These are phyloP conservation scores for Dendrostoma leiphaemia DNA, from an alignment of 2,329 filamentous ascomycete genomes.

Conservation along the genomic window DNA sequence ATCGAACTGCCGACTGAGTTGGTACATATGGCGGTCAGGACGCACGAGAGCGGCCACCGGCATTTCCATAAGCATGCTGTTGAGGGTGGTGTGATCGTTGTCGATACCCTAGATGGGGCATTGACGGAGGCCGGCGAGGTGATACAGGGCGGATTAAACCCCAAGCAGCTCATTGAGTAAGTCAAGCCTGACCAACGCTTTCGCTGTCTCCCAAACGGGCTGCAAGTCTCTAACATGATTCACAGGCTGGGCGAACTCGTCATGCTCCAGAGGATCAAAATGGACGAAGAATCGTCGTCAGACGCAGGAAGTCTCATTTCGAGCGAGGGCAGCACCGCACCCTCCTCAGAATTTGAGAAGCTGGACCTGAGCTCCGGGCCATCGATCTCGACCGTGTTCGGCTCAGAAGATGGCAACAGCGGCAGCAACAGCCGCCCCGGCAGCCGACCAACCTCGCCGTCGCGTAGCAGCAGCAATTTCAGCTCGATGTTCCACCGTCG, in stretches of 20 bases:
- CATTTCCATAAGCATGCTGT: conserved; percentile 67
- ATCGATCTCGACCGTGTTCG: conserved; percentile 41
- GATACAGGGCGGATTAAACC: conserved; percentile 70
- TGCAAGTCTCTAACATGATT: neutral
- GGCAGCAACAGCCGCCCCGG: conserved; percentile 10
- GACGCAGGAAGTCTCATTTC: conserved; percentile 15
- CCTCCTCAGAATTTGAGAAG: conserved; percentile 35
- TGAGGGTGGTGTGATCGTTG: conserved; percentile 66
- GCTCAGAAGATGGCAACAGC: conserved; percentile 16
- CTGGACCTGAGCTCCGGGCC: conserved; percentile 26
- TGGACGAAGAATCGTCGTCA: conserved; percentile 35
- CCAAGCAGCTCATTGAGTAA: conserved; percentile 77
- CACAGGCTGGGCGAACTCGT: conserved; percentile 72
- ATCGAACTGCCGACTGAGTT: conserved; percentile 78
- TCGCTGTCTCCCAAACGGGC: neutral
- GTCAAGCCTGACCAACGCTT: conserved; percentile 23
- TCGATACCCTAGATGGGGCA: conserved; percentile 76
- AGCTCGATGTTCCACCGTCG: conserved; percentile 29
- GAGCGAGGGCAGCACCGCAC: conserved; percentile 25
- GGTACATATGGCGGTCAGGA: conserved; percentile 58
- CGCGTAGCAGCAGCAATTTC: conserved; percentile 26
- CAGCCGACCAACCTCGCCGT: conserved; percentile 8
- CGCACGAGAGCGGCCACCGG: conserved; percentile 42
- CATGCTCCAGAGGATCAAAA: conserved; percentile 50
- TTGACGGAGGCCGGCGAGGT: conserved; percentile 85